Percentiles rank a stretch among this genome's conserved stretches.
Evolutionary conservation across 1,284 basidiomycete species (phyloP).

Genomic region (Boletus sp.): DNA sequence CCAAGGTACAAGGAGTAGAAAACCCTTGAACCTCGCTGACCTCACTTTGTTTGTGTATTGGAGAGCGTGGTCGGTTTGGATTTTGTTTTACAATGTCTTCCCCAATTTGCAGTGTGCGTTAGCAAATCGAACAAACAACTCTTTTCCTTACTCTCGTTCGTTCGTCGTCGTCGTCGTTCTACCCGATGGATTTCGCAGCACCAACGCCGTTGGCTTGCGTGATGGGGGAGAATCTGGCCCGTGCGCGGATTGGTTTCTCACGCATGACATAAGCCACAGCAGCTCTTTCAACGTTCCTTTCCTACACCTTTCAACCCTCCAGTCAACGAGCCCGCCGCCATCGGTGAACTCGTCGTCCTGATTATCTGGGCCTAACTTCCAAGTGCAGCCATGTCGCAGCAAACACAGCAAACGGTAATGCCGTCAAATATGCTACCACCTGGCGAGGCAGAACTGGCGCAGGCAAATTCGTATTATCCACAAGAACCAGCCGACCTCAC

Average conservation of each 20-base stretch:
- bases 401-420: constrained; percentile 40
- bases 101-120: constrained; percentile 66
- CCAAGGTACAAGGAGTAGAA: not conserved
- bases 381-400: constrained; percentile 34
- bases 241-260: constrained; percentile 37
- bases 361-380: constrained; percentile 7
- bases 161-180: constrained; percentile 22
- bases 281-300: constrained; percentile 34
- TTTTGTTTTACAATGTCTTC: constrained; percentile 73
- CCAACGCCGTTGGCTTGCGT: constrained; percentile 19
- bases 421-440: constrained; percentile 41
- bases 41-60: constrained; percentile 57
- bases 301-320: constrained; percentile 29
- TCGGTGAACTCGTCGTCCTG: constrained; percentile 9
- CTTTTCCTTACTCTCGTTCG: constrained; percentile 27
- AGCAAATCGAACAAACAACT: constrained; percentile 42
- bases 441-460: constrained; percentile 45
- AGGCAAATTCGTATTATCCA: constrained; percentile 62
- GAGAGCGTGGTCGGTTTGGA: constrained; percentile 48
- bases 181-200: constrained; percentile 16
- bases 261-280: constrained; percentile 40
- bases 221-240: constrained; percentile 32
- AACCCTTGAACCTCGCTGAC: not conserved
- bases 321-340: constrained; percentile 29
- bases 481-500: constrained; percentile 69